Percentiles rank a stretch among this genome's conserved stretches.
Evolutionary conservation across 345 rosid species (phyloP).

Genomic region (Populus davidiana): DNA sequence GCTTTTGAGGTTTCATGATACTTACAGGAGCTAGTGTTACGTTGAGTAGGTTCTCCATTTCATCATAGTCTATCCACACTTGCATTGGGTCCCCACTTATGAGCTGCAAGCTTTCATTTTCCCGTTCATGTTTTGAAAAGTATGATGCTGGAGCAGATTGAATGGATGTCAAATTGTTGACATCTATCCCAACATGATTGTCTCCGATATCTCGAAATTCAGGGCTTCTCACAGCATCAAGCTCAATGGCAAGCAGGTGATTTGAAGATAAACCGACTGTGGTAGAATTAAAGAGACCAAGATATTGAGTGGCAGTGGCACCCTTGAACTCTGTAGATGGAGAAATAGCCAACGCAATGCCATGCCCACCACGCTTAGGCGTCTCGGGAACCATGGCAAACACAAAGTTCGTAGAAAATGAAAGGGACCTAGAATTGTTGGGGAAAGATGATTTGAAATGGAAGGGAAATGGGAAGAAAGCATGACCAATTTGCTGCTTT

Average conservation of each 20-base stretch:
- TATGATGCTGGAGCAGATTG: conserved; percentile 2
- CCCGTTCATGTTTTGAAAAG: neutral
- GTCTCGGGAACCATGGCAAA: conserved; percentile 18
- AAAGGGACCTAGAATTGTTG: conserved; percentile 8
- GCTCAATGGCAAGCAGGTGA: conserved; percentile 19
- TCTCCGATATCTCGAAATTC: conserved; percentile 8
- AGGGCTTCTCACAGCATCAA: conserved; percentile 3
- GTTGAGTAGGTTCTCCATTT: conserved; percentile 6
- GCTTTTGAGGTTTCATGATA: conserved; percentile 2
- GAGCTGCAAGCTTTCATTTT: conserved; percentile 4
- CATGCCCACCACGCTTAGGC: conserved; percentile 16
- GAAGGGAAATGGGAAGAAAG: conserved; percentile 40
- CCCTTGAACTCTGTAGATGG: conserved; percentile 14
- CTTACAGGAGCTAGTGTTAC: conserved; percentile 17
- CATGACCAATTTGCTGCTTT: conserved; percentile 36
- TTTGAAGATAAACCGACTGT: conserved; percentile 3
- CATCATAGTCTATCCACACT: conserved; percentile 21
- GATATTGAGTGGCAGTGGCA: conserved; percentile 8
- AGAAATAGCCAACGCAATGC: conserved; percentile 27
- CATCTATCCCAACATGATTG: conserved; percentile 23
- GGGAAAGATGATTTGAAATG: conserved; percentile 22
- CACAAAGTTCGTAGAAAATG: conserved; percentile 28
- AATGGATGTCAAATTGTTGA: conserved; percentile 9
- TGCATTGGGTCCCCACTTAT: conserved; percentile 18
- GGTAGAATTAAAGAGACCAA: conserved; percentile 25